Conservation (phyloP, 345 rosid genomes). For the Syzygium aqueum region DNA sequence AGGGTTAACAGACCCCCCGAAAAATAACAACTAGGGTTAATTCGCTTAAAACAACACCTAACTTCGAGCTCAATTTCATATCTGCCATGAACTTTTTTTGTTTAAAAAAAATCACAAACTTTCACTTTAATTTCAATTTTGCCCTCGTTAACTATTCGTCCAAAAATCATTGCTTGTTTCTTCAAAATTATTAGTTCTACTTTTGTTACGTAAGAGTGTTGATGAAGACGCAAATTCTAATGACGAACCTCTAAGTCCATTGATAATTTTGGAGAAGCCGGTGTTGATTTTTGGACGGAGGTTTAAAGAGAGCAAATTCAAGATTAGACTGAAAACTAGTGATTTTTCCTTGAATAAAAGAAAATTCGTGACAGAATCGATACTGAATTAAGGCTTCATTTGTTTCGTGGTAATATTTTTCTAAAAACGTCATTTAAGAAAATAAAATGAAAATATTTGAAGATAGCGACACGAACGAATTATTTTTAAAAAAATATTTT, state of each 20-base stretch:
- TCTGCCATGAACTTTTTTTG: too few species aligned
- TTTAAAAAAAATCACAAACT: not conserved
- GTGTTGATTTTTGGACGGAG: not conserved
- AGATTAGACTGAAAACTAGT: not conserved
- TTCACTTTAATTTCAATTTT: not conserved
- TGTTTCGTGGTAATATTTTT: too few species aligned
- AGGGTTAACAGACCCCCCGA: not conserved
- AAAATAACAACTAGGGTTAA: not conserved
- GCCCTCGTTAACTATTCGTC: not conserved
- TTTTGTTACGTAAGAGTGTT: accelerated
- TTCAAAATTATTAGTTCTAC: not conserved
- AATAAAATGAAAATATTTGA: too few species aligned
- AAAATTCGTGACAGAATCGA: not conserved
- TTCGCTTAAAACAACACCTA: not conserved
- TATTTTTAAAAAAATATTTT: too few species aligned
- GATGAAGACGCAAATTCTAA: accelerated
- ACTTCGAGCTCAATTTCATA: not conserved
- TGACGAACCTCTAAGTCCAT: not conserved
- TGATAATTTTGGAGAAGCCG: not conserved
- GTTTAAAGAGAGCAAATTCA: not conserved
- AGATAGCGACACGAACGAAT: too few species aligned
- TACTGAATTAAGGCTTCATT: not conserved
- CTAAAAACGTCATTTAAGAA: too few species aligned
- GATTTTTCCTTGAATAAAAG: not conserved
- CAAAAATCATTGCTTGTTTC: not conserved